These are phyloP conservation scores for Hypericum androsaemum DNA, from an alignment of 345 rosid genomes.

Conservation along the genomic window DNA sequence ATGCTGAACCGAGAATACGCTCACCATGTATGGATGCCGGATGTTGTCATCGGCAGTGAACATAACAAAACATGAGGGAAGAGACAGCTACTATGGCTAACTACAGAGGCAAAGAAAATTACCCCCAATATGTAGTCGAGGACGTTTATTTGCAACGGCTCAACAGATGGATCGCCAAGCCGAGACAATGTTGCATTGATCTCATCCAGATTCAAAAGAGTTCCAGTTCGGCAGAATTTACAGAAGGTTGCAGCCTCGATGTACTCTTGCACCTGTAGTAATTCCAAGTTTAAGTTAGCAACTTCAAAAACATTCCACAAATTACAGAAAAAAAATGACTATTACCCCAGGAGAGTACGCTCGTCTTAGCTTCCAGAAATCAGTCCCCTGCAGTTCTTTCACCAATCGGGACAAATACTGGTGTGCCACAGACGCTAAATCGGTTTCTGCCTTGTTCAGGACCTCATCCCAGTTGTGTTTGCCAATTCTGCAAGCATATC, in stretches of 20 bases:
- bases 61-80: background rate
- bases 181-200: conserved; percentile 56
- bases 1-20: too few relatives aligned
- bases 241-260: conserved; percentile 94
- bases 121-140: conserved; percentile 97
- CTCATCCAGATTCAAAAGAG: conserved; percentile 59
- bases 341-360: conserved; percentile 91
- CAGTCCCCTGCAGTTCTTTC: conserved; percentile 80
- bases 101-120: conserved; percentile 6
- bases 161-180: conserved; percentile 53
- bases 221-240: conserved; percentile 64
- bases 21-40: too few relatives aligned
- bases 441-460: conserved; percentile 72
- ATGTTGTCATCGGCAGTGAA: background rate
- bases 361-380: conserved; percentile 83
- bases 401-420: conserved; percentile 53
- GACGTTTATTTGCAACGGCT: conserved; percentile 73
- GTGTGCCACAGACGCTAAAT: conserved; percentile 51
- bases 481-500: conserved; percentile 39
- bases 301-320: background rate
- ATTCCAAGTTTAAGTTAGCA: background rate
- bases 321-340: conserved; percentile 5
- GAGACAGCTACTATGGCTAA: background rate
- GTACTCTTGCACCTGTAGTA: conserved; percentile 78
- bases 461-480: conserved; percentile 64